A percentile compares a stretch with the other conserved stretches of the same genome.
Conservation (phyloP, 148 eudicot species). For the Beta vulgaris region DNA sequence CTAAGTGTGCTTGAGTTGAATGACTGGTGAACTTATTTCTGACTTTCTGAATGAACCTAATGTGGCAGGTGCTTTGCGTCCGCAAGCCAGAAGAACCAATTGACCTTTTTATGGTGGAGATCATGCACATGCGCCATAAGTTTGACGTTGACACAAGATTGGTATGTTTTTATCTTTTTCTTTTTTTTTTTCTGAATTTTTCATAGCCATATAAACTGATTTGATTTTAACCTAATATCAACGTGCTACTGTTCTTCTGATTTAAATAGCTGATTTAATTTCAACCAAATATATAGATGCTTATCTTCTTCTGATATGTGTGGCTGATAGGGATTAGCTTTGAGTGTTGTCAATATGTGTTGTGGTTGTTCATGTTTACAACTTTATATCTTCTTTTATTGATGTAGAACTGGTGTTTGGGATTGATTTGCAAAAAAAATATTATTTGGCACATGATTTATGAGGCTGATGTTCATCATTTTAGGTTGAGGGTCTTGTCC, state of each 20-base stretch:
- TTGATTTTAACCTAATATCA: neutral
- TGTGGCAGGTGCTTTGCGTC: conserved; percentile 78
- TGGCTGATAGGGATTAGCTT: neutral
- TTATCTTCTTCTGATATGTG: neutral
- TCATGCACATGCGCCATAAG: conserved; percentile 99
- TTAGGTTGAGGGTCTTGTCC: conserved; percentile 94
- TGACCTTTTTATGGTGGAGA: conserved; percentile 98
- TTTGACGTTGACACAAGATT: conserved; percentile 93
- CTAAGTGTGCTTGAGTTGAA: neutral
- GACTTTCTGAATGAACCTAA: neutral
- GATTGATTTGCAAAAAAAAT: no score
- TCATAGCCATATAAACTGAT: conserved; percentile 2
- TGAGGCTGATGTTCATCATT: conserved; percentile 5
- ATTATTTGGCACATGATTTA: neutral
- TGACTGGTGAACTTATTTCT: neutral
- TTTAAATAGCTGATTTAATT: neutral
- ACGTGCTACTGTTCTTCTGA: neutral
- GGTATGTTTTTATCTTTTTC: conserved; percentile 40
- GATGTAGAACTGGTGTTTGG: no score
- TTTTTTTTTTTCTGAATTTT: neutral
- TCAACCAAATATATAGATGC: neutral
- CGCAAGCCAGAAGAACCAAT: conserved; percentile 90
- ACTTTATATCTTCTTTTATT: neutral
- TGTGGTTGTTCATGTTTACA: neutral
- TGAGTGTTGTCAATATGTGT: conserved; percentile 1